These are phyloP conservation scores for Aspergillus sp. DNA, from an alignment of 2,329 filamentous ascomycete species.

Conservation along the genomic window DNA sequence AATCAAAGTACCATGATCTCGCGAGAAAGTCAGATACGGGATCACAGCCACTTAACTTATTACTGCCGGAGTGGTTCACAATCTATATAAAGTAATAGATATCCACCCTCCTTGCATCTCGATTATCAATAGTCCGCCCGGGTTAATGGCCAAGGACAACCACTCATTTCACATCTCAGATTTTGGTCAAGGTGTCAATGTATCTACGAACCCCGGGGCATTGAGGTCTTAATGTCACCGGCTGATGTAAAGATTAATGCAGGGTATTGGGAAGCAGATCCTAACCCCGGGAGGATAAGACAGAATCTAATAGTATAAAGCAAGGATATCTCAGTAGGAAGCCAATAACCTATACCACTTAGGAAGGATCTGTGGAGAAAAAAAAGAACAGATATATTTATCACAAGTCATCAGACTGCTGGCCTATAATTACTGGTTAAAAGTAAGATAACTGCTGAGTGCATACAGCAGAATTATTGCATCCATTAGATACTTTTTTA, in stretches of 20 bases:
- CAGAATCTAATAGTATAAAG: constrained; percentile 32
- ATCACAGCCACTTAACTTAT: constrained; percentile 39
- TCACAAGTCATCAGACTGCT: not conserved
- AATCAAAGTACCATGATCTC: constrained; percentile 30
- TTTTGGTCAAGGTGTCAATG: not conserved
- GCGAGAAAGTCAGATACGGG: constrained; percentile 15
- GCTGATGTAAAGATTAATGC: constrained; percentile 21
- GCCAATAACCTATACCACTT: constrained; percentile 18
- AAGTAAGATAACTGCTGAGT: not conserved
- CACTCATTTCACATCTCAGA: not conserved
- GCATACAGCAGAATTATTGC: not conserved
- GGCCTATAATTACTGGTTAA: not conserved
- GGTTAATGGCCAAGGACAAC: not conserved
- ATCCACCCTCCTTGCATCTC: constrained; percentile 39
- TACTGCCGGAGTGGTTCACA: constrained; percentile 29
- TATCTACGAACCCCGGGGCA: not conserved
- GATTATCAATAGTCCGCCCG: constrained; percentile 31
- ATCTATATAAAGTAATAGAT: constrained; percentile 36
- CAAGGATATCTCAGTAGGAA: constrained; percentile 29
- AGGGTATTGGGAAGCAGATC: constrained; percentile 20
- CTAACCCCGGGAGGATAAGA: constrained; percentile 20
- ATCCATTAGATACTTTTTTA: not conserved
- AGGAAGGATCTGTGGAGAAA: constrained; percentile 28
- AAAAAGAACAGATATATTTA: not conserved
- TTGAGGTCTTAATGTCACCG: constrained; percentile 8